phyloP scores from a whole-genome alignment of 2,329 filamentous ascomycete species.

The Colletotrichum chrysophilum region DNA sequence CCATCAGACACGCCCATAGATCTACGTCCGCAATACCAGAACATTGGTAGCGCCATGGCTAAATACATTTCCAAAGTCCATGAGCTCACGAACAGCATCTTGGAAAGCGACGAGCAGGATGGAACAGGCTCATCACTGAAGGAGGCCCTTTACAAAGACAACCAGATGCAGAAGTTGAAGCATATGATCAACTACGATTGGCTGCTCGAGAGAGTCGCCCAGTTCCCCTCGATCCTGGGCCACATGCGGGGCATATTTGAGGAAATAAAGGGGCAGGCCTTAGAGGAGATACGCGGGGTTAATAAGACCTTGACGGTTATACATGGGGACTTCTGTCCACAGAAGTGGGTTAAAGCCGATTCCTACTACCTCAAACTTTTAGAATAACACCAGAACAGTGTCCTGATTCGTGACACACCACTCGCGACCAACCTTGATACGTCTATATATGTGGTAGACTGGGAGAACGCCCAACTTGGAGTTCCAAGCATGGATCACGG shows the following conservation, averaged over 20 bases:
- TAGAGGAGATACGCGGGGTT: neutral
- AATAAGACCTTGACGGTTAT: constrained; percentile 33
- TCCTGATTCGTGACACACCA: neutral
- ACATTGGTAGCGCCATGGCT: constrained; percentile 51
- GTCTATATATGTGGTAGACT: neutral
- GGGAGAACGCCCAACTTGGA: neutral
- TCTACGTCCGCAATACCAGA: constrained; percentile 35
- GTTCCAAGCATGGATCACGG: neutral
- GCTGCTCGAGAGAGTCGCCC: constrained; percentile 51
- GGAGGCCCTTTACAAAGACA: neutral
- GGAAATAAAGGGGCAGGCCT: neutral
- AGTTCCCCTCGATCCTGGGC: constrained; percentile 44
- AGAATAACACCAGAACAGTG: neutral
- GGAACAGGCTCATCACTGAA: neutral
- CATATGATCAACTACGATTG: constrained; percentile 36
- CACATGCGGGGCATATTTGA: constrained; percentile 32
- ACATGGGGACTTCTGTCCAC: constrained; percentile 70
- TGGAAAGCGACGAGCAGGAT: neutral
- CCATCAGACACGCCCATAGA: constrained; percentile 16
- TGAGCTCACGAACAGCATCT: neutral
- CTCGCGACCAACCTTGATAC: neutral
- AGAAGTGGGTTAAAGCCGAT: constrained; percentile 49
- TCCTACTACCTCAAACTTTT: neutral
- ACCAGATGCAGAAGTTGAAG: neutral
- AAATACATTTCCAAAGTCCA: neutral